These are phyloP conservation scores for Aspergillus clavatus DNA, from an alignment of 2,329 filamentous ascomycete genomes.

Conservation along the genomic window DNA sequence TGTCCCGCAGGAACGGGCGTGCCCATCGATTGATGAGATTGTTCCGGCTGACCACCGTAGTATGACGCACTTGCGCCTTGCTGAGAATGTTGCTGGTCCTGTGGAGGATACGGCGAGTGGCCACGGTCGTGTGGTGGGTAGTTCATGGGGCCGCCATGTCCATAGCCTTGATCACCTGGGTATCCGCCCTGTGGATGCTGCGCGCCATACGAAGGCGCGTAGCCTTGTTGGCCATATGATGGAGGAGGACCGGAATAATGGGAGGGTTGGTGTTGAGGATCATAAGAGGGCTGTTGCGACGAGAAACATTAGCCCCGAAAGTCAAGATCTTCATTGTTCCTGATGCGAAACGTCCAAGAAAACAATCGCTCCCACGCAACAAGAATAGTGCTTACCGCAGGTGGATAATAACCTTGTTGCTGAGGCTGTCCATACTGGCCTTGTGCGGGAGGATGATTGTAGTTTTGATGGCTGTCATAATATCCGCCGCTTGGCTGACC, in stretches of 20 bases:
- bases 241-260: slow-evolving; percentile 16
- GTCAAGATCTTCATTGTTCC: not conserved
- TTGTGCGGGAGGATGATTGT: slow-evolving; percentile 20
- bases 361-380: too few relatives aligned
- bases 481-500: slow-evolving; percentile 13
- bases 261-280: slow-evolving; percentile 15
- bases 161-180: slow-evolving; percentile 18
- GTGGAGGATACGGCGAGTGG: slow-evolving; percentile 25
- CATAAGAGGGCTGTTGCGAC: slow-evolving; percentile 9
- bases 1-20: slow-evolving; percentile 15
- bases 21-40: slow-evolving; percentile 17
- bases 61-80: slow-evolving; percentile 30
- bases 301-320: not conserved
- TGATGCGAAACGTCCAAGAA: not conserved
- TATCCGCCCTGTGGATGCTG: slow-evolving; percentile 14
- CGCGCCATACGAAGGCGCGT: slow-evolving; percentile 9
- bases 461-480: slow-evolving; percentile 17
- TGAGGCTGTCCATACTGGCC: slow-evolving; percentile 17
- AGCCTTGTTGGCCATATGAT: slow-evolving; percentile 17
- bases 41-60: slow-evolving; percentile 22
- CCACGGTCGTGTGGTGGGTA: slow-evolving; percentile 22
- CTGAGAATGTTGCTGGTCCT: slow-evolving; percentile 23
- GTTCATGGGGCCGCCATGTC: slow-evolving; percentile 16
- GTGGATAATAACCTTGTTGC: slow-evolving; percentile 23
- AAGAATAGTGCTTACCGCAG: slow-evolving; percentile 20